Evolutionary conservation across 2,329 filamentous ascomycete genomes (phyloP), one percentile per base, ranked within the genome.

Genomic region (Thelonectria blattea): DNA sequence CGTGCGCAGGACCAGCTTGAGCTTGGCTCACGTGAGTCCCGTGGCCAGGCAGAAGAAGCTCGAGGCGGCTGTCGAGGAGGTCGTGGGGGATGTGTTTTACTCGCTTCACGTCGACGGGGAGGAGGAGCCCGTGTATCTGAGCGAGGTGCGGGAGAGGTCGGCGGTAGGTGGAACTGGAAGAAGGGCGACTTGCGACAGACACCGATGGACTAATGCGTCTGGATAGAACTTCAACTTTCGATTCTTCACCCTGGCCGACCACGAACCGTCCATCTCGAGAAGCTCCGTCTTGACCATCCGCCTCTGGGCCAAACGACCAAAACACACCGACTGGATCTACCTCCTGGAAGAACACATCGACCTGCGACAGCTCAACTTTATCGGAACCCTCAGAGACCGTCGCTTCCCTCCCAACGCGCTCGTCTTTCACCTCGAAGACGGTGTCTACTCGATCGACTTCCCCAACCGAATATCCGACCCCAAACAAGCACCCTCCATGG

Each of bases 81-180:
- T 87, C 52, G 88, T 95, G 76, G 92, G 89, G n/a, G 91, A 97
- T 76, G 88, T 89, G 15, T 97, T 96, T 82, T 95, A 96, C 75
- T 91, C 92, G 3, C 73, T 97, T 52, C 93, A 97, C 74, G 85
- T 88, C 47, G 79, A 85, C 1, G 85, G 79, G 3, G 77, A 87
- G 52, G 76, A 83, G 48, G 88, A 92, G 15, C 93, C 94, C 0
- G 79, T 97, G n/a, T 97, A 97, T 74, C 86, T 97, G 69, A 97
- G 93, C 71, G 94, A 98, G 77, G 82, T 90, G 20, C 85, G 88
- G 27, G 85, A 90, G 67, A 87, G 88, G 70, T 88, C 91, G n/a
- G 93, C 92, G 77, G 83, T 85, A 76, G 61, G 74, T 14, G 7
- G 7, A 47, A 11, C 14, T 17, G 51, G 5, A 47, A n/a, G 34